Evolutionary conservation across 1,284 basidiomycete species (phyloP), one percentile per base, ranked within the genome.

Genomic region (Boletus albobrunnescens): DNA sequence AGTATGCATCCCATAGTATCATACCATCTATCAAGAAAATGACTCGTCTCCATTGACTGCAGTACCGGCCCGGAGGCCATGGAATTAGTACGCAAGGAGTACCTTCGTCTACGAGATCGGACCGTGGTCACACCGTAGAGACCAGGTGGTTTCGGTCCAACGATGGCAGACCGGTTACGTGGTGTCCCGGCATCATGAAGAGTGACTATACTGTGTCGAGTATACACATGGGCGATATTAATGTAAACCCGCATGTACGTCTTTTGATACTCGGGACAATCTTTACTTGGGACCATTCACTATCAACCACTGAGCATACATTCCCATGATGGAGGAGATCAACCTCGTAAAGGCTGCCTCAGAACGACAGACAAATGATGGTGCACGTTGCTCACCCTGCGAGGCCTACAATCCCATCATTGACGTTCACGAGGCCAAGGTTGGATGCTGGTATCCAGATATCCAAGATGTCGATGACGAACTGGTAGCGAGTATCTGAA

Each of bases 391-490:
- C 80, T 57, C 60, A 94, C 88, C 93, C 94, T 57, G 90, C 78
- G 48, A 87, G 72, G 50, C 94, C 94, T 28, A 94, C 70, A 16
- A 82, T 63, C 36, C 95, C 95, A 52, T 99, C 95, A 65, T 89
- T 94, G 56, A 96, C 63, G 58, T 81, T 79, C 55, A 87, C 77
- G 51, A 91, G 73, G 38, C 87, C 91, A 37, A 94, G 76, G 52
- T 80, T 87, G 36, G 87, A 86, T 11, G 93, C 89, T 11, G 95
- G 96, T 62, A 94, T 82, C 82, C 90, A 91, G 55, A 94, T 69
- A 63, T 95, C 92, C 50, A 93, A 72, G 17, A 80, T 63, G 66
- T 95, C 92, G 56, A 91, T 82, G 41, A 84, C 70, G 61, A 95
- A 81, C 68, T 95, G 92, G 58, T 80, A 79, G 19, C 84, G 80